Percentiles rank a stretch among this genome's conserved stretches.
These are phyloP conservation scores for Eimeria necatrix DNA, from an alignment of 169 alveolate genomes.

Conservation along the genomic window DNA sequence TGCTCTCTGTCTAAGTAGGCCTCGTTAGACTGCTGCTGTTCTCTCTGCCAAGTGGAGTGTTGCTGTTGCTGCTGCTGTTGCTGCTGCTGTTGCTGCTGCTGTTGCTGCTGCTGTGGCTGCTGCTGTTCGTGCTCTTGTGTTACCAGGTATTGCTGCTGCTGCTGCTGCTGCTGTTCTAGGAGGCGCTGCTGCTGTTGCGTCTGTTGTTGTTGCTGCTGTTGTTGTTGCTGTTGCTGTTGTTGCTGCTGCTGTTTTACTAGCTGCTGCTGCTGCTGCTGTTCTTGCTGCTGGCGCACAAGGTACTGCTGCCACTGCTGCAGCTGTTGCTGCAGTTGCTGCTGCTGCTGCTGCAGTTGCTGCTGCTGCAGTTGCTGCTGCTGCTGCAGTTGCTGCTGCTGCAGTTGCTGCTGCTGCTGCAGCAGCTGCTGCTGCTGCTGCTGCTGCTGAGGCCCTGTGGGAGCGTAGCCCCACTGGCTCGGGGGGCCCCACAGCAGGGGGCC, in stretches of 20 bases:
- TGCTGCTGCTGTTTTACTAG: too few species aligned
- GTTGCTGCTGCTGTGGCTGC: background rate
- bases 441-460: background rate
- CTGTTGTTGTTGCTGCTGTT: background rate
- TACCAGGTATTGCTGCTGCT: too few species aligned
- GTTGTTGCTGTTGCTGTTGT: too few species aligned
- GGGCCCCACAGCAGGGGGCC: conserved; percentile 9
- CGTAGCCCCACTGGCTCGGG: background rate
- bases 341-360: conserved; percentile 27
- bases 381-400: too few species aligned
- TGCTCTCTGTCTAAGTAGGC: background rate
- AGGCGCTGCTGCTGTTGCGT: background rate
- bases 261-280: too few species aligned
- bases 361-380: too few species aligned
- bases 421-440: background rate
- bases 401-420: too few species aligned
- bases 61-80: background rate
- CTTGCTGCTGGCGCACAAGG: too few species aligned
- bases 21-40: background rate
- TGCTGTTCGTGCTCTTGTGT: too few species aligned
- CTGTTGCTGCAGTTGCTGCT: conserved; percentile 44
- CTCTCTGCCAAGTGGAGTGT: background rate
- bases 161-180: background rate
- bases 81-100: conserved; percentile 24
- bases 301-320: background rate